Evolutionary conservation across 2,329 filamentous ascomycete genomes (phyloP).

Genomic region (Chrysoporthe austroafricana): DNA sequence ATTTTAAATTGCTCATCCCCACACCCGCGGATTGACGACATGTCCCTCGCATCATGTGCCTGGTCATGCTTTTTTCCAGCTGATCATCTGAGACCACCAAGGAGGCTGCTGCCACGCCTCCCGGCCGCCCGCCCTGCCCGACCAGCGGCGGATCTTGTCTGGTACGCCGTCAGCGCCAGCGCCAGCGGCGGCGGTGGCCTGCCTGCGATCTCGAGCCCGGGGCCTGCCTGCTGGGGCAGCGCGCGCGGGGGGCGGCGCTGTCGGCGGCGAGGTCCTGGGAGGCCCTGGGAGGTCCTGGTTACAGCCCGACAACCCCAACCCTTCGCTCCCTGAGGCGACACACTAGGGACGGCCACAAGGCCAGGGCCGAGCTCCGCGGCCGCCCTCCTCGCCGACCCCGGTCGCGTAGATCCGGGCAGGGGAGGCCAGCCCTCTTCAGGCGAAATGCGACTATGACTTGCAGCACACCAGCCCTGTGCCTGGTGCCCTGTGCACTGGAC

Average conservation of each 20-base stretch:
- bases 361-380: constrained; percentile 2
- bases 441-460: constrained; percentile 23
- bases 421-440: constrained; percentile 11
- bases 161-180: too few relatives aligned
- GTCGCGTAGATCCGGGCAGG: neutral
- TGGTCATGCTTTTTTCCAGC: constrained; percentile 16
- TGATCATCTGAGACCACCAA: neutral
- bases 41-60: constrained; percentile 23
- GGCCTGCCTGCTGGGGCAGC: too few relatives aligned
- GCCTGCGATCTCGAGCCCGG: too few relatives aligned
- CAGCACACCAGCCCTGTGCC: constrained; percentile 8
- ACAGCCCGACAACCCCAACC: neutral
- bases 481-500: constrained; percentile 9
- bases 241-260: too few relatives aligned
- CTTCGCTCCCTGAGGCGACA: neutral
- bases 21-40: constrained; percentile 12
- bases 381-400: neutral
- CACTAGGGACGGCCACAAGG: neutral
- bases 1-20: constrained; percentile 6
- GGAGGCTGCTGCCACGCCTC: neutral
- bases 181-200: too few relatives aligned
- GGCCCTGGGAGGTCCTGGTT: too few relatives aligned
- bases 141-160: too few relatives aligned
- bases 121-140: too few relatives aligned
- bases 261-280: too few relatives aligned